These are phyloP conservation scores for Corylus avellana DNA, from an alignment of 306 rosid genomes.

Conservation along the genomic window DNA sequence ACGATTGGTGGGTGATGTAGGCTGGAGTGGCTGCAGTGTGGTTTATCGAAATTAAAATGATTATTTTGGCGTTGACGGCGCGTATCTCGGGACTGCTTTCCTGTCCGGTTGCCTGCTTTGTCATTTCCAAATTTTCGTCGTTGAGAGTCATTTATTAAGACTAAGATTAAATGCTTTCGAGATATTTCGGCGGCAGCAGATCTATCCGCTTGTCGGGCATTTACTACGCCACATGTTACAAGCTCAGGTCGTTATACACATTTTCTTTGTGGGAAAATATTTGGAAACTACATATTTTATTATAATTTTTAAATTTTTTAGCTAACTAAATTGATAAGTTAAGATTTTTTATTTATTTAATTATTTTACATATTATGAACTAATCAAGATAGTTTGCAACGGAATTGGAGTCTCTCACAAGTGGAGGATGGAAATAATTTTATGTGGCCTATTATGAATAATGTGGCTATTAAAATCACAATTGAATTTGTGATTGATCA, in stretches of 20 bases:
- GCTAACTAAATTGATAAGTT: no score
- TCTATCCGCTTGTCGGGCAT: background rate
- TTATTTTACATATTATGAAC: no score
- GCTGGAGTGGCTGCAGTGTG: background rate
- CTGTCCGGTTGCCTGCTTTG: background rate
- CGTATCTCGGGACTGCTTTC: slow-evolving; percentile 21
- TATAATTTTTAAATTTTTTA: background rate
- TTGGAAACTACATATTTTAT: no score
- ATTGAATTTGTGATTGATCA: no score
- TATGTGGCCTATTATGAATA: no score
- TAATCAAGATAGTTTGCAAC: no score
- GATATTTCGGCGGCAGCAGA: background rate
- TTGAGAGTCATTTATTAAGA: no score
- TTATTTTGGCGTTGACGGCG: slow-evolving; percentile 8
- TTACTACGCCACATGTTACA: background rate
- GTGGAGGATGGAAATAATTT: no score
- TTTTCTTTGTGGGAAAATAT: background rate
- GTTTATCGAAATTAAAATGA: background rate
- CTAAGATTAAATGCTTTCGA: background rate
- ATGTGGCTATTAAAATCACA: no score
- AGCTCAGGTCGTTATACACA: background rate
- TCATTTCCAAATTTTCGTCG: background rate
- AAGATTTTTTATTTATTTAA: no score
- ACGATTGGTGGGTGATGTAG: slow-evolving; percentile 10
- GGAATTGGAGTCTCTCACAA: no score